Evolutionary conservation across 1,139 yeast genomes (phyloP).

Genomic region (Debaryomycetaceae sp.): DNA sequence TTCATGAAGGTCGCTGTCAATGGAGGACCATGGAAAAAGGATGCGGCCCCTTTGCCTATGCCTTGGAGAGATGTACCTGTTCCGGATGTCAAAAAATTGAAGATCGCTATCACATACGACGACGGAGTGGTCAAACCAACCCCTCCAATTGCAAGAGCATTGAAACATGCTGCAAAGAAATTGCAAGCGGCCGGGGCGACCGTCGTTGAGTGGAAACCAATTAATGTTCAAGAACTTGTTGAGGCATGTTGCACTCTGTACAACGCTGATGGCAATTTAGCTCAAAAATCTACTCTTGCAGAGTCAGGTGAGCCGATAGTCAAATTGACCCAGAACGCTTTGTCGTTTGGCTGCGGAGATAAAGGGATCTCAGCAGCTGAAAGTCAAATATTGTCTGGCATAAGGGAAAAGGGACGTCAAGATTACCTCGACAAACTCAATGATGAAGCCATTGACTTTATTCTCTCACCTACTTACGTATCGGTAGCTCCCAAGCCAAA

Average conservation of each 20-base stretch:
- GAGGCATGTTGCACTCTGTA: slow-evolving; percentile 2
- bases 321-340: slow-evolving; percentile 7
- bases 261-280: slow-evolving; percentile 3
- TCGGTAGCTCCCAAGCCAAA: slow-evolving; percentile 19
- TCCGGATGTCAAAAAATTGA: slow-evolving; percentile 36
- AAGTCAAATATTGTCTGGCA: slow-evolving; percentile 32
- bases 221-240: slow-evolving; percentile 1
- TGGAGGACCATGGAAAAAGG: slow-evolving; percentile 47
- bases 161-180: slow-evolving; percentile 21
- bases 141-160: slow-evolving; percentile 52
- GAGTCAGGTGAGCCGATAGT: slow-evolving; percentile 35
- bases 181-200: slow-evolving; percentile 28
- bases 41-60: slow-evolving; percentile 50
- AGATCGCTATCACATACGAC: slow-evolving; percentile 36
- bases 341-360: slow-evolving; percentile 43
- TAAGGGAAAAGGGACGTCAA: slow-evolving; percentile 45
- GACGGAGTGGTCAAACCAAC: slow-evolving; percentile 36
- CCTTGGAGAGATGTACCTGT: slow-evolving; percentile 57
- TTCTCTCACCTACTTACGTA: slow-evolving; percentile 40
- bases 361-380: slow-evolving; percentile 30
- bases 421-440: slow-evolving; percentile 20
- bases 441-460: slow-evolving; percentile 58
- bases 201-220: slow-evolving; percentile 4
- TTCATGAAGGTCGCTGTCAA: slow-evolving; percentile 17
- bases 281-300: slow-evolving; percentile 10